Conservation (phyloP, 2,329 filamentous ascomycete species). For the Didymella keratinophila region DNA sequence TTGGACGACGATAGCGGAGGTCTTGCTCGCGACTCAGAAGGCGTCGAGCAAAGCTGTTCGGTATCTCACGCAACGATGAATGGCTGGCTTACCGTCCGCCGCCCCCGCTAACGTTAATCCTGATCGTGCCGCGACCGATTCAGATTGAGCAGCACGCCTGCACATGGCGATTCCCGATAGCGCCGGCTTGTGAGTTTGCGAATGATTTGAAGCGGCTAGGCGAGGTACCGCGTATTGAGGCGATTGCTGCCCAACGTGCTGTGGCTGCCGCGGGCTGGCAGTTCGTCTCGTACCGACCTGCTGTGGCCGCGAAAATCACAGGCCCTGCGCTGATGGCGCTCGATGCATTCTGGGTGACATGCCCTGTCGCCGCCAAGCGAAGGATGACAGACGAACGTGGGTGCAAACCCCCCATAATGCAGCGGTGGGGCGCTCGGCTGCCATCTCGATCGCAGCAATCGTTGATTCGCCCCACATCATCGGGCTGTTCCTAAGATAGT, state of each 20-base stretch:
- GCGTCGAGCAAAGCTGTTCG: conserved; percentile 8
- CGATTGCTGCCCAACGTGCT: conserved; percentile 16
- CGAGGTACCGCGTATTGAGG: conserved; percentile 9
- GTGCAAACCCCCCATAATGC: conserved; percentile 26
- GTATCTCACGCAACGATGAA: conserved; percentile 16
- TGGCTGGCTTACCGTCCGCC: conserved; percentile 17
- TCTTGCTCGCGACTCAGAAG: conserved; percentile 10
- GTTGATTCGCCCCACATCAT: conserved; percentile 31
- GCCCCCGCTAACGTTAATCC: conserved; percentile 20
- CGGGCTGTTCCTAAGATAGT: conserved; percentile 28
- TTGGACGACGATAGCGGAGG: conserved; percentile 17
- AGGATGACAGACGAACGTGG: conserved; percentile 29
- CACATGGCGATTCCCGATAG: conserved; percentile 21
- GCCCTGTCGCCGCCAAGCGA: conserved; percentile 23
- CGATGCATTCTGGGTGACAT: conserved; percentile 10
- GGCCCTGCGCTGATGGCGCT: conserved; percentile 15
- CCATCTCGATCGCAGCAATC: conserved; percentile 38
- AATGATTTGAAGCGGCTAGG: conserved; percentile 1
- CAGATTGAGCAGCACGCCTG: conserved; percentile 10
- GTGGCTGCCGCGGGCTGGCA: conserved; percentile 8
- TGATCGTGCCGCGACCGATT: conserved; percentile 23
- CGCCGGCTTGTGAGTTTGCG: conserved; percentile 7
- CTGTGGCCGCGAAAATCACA: conserved; percentile 10
- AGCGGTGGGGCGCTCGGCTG: conserved; percentile 29
- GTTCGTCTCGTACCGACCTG: conserved; percentile 2